These are phyloP conservation scores for Didymella segeticola DNA, from an alignment of 2,329 filamentous ascomycete species.

Conservation along the genomic window DNA sequence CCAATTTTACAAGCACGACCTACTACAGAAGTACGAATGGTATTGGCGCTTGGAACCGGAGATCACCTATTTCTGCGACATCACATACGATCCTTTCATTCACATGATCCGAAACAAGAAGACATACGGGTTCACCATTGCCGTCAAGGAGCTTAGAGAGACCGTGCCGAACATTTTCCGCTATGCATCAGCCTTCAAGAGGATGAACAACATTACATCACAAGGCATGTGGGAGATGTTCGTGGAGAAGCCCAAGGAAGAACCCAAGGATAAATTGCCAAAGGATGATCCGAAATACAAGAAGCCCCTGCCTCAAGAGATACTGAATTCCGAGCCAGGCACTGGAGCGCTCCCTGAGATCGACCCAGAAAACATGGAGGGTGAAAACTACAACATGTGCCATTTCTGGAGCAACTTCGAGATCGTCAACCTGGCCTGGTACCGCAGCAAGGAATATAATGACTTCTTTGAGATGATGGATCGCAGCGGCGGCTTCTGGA, in stretches of 20 bases:
- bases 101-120: slow-evolving; percentile 95
- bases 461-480: slow-evolving; percentile 99
- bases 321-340: slow-evolving; percentile 76
- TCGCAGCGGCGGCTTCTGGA: slow-evolving; percentile 97
- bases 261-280: slow-evolving; percentile 59
- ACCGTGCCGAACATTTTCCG: slow-evolving; percentile 99
- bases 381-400: slow-evolving; percentile 99
- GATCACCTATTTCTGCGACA: slow-evolving; percentile 99
- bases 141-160: slow-evolving; percentile 96
- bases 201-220: slow-evolving; percentile 86
- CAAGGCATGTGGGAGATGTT: slow-evolving; percentile 99
- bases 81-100: slow-evolving; percentile 97
- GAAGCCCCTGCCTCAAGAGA: slow-evolving; percentile 77
- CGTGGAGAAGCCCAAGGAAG: slow-evolving; percentile 74
- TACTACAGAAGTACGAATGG: slow-evolving; percentile 97
- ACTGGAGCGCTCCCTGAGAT: slow-evolving; percentile 77
- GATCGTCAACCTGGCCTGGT: slow-evolving; percentile 93
- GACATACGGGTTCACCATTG: slow-evolving; percentile 98
- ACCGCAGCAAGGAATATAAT: slow-evolving; percentile 95
- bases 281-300: slow-evolving; percentile 71
- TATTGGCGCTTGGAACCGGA: slow-evolving; percentile 99
- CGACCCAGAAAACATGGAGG: slow-evolving; percentile 93
- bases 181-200: slow-evolving; percentile 97
- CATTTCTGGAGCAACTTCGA: slow-evolving; percentile 99
- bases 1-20: slow-evolving; percentile 96